Conservation (phyloP, 2,329 filamentous ascomycete species). For the Ophiostoma sp. region DNA sequence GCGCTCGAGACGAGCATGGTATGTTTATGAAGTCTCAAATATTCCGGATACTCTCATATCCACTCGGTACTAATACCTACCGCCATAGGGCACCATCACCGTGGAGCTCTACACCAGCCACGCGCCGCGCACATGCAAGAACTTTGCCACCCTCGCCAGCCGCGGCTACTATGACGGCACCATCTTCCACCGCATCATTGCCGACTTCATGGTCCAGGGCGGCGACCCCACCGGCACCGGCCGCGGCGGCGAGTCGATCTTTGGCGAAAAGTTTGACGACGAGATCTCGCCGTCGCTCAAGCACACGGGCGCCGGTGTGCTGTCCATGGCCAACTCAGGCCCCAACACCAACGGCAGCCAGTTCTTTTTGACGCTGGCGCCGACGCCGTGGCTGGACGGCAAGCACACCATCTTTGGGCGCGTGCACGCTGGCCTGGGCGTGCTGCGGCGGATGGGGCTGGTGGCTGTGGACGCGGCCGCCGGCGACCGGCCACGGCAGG, state of each 20-base stretch:
- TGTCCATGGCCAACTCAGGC: constrained; percentile 94
- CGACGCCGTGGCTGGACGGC: constrained; percentile 92
- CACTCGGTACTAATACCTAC: neutral
- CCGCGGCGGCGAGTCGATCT: constrained; percentile 81
- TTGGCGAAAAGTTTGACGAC: constrained; percentile 89
- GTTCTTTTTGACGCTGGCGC: constrained; percentile 92
- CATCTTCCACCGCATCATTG: constrained; percentile 90
- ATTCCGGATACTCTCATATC: too few relatives aligned
- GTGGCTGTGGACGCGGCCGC: constrained; percentile 64
- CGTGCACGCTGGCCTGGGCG: constrained; percentile 73
- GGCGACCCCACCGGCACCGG: constrained; percentile 94
- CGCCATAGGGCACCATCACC: constrained; percentile 66
- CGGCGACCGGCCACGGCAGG: constrained; percentile 75
- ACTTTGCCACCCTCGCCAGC: constrained; percentile 74
- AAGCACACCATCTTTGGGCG: constrained; percentile 96
- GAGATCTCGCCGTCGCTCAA: constrained; percentile 69
- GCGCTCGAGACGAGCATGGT: constrained; percentile 83
- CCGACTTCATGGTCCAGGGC: constrained; percentile 93
- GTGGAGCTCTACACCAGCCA: constrained; percentile 87
- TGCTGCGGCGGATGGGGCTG: constrained; percentile 82
- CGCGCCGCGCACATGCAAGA: constrained; percentile 82
- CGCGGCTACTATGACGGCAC: constrained; percentile 84
- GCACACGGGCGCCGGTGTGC: constrained; percentile 87
- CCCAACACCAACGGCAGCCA: constrained; percentile 91
- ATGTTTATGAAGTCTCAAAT: constrained; percentile 32